A percentile compares a stretch with the other conserved stretches of the same genome.
Conservation (phyloP, 192 early-diverging fungal genomes). For the Gonapodya prolifera region DNA sequence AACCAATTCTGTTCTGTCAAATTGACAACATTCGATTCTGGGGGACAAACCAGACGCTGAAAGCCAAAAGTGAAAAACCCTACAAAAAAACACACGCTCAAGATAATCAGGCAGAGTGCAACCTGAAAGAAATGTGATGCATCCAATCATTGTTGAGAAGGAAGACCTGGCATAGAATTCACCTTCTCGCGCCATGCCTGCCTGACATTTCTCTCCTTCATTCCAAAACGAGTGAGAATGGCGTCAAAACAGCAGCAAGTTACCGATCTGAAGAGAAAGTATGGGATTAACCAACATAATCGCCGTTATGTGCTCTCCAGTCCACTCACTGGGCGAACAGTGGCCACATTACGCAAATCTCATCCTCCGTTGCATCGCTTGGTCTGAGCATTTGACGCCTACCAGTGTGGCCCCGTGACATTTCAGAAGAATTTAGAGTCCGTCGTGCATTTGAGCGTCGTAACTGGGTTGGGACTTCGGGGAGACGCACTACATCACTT, state of each 20-base stretch:
- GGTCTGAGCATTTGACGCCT: not conserved
- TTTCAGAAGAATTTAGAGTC: not conserved
- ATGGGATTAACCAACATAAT: not conserved
- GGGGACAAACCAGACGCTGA: constrained; percentile 23
- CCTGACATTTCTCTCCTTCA: constrained; percentile 14
- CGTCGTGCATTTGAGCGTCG: not conserved
- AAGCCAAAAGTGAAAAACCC: constrained; percentile 32
- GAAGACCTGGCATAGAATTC: not conserved
- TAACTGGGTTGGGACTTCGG: not conserved
- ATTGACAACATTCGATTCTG: not conserved
- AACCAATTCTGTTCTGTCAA: not conserved
- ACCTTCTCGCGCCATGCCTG: constrained; percentile 41
- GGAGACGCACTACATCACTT: not conserved
- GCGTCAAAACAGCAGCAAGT: constrained; percentile 21
- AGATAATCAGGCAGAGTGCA: constrained; percentile 29
- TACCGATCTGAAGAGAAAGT: not conserved
- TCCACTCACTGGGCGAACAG: not conserved
- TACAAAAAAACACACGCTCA: constrained; percentile 15
- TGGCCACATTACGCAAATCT: not conserved
- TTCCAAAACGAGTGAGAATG: constrained; percentile 14
- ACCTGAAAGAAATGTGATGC: constrained; percentile 12
- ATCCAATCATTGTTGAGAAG: not conserved
- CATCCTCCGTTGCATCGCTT: not conserved
- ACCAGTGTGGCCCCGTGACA: not conserved
- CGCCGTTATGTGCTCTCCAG: not conserved